Percentiles rank a stretch among this genome's conserved stretches.
Evolutionary conservation across 2,329 filamentous ascomycete genomes (phyloP).

Genomic region (Madurella mycetomatis): DNA sequence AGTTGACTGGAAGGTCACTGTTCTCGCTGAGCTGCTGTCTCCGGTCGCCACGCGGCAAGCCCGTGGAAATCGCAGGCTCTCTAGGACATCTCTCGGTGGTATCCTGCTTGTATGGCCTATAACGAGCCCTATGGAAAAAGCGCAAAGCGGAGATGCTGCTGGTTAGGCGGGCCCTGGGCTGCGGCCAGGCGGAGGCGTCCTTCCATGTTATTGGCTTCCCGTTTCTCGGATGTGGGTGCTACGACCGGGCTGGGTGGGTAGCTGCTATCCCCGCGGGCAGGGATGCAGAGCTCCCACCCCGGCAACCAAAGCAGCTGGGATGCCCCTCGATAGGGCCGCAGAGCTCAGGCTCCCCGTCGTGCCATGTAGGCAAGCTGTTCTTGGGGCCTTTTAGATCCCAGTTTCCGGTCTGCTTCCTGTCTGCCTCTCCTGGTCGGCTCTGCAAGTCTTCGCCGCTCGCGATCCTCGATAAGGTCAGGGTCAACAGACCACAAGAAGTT

Average conservation of each 20-base stretch:
- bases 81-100: not conserved
- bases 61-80: not conserved
- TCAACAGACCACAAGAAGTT: not conserved
- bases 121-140: not conserved
- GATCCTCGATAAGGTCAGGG: not conserved
- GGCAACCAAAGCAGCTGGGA: too few relatives aligned
- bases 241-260: conserved; percentile 13
- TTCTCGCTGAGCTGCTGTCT: conserved; percentile 2
- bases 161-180: conserved; percentile 5
- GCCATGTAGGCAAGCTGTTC: conserved; percentile 7
- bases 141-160: conserved; percentile 7
- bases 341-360: not conserved
- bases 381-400: conserved; percentile 1
- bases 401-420: conserved; percentile 1
- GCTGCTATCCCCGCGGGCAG: conserved; percentile 19
- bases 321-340: not conserved
- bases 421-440: not conserved
- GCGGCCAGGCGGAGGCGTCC: conserved; percentile 6
- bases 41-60: conserved; percentile 11
- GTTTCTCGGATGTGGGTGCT: conserved; percentile 13
- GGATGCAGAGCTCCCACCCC: conserved; percentile 19
- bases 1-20: conserved; percentile 4
- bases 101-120: not conserved
- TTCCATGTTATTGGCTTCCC: conserved; percentile 21
- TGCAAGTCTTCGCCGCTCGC: not conserved